Percentiles rank a stretch among this genome's conserved stretches.
phyloP scores from a whole-genome alignment of 1,284 basidiomycete genomes.

The Trichosporon asahii region DNA sequence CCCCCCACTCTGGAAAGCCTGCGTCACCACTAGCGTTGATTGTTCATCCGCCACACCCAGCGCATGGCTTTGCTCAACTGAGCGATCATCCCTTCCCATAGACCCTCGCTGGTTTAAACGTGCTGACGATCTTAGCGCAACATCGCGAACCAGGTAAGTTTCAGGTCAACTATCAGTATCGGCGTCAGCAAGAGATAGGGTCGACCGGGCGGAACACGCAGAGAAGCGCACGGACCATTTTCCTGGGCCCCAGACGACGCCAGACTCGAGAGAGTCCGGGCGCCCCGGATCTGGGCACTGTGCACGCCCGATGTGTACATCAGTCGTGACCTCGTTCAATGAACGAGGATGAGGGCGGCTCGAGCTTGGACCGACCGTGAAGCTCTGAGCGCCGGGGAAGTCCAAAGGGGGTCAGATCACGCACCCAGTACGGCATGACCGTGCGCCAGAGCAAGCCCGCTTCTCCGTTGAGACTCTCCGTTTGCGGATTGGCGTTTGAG shows the following conservation, averaged over 20 bases:
- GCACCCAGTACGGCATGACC: not conserved
- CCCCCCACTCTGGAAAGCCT: not conserved
- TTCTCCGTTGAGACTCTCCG: not conserved
- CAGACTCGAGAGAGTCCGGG: not conserved
- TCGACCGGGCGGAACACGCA: not conserved
- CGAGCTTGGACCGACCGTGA: not conserved
- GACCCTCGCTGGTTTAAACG: not conserved
- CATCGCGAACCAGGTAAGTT: constrained; percentile 7
- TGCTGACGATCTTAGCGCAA: constrained; percentile 1
- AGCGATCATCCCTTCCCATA: not conserved
- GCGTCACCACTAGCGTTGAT: not conserved
- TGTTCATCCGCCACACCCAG: not conserved
- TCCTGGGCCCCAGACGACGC: not conserved
- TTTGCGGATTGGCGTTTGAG: not conserved
- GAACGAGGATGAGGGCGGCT: not conserved
- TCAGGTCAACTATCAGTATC: not conserved
- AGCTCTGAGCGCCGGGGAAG: too few relatives aligned
- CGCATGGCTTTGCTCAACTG: not conserved
- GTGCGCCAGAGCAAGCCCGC: not conserved
- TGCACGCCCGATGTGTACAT: not conserved
- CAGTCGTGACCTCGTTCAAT: not conserved
- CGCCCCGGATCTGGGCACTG: not conserved
- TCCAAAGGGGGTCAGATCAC: not conserved
- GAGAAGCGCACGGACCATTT: not conserved
- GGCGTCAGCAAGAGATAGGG: not conserved